Evolutionary conservation across 768 basidiomycete species (phyloP).

Genomic region (Mycena polygramma): DNA sequence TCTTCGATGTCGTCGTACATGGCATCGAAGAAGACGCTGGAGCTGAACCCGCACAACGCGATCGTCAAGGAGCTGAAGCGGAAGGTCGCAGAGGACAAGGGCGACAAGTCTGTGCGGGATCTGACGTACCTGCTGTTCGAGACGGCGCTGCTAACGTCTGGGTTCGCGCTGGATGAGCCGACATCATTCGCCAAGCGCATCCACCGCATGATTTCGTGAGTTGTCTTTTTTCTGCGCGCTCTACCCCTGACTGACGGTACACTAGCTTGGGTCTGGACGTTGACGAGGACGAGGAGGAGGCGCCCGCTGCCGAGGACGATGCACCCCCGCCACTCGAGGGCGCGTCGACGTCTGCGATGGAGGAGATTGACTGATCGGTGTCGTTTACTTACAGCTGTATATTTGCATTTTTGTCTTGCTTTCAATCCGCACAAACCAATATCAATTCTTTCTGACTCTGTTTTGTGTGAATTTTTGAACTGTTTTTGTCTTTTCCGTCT

Average conservation of each 20-base stretch:
- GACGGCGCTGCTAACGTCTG: constrained; percentile 95
- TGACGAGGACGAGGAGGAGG: constrained; percentile 79
- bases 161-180: constrained; percentile 96
- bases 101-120: constrained; percentile 98
- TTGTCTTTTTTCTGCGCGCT: constrained; percentile 28
- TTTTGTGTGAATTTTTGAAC: background rate
- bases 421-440: constrained; percentile 38
- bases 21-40: constrained; percentile 98
- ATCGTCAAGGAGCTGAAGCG: constrained; percentile 97
- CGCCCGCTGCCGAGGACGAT: constrained; percentile 58
- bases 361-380: constrained; percentile 87
- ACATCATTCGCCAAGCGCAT: constrained; percentile 96
- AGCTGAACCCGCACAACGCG: constrained; percentile 92
- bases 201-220: constrained; percentile 93
- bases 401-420: constrained; percentile 41
- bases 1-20: constrained; percentile 99
- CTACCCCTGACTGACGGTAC: constrained; percentile 25
- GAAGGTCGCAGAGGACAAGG: constrained; percentile 97
- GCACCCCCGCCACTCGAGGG: constrained; percentile 68
- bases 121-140: constrained; percentile 96
- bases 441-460: constrained; percentile 9
- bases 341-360: constrained; percentile 88
- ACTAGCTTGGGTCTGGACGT: constrained; percentile 86
- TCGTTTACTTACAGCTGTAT: constrained; percentile 33
- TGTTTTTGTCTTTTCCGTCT: too few species aligned